Conservation (phyloP, 1,139 yeast genomes). For the Sugiyamaella neomexicana region DNA sequence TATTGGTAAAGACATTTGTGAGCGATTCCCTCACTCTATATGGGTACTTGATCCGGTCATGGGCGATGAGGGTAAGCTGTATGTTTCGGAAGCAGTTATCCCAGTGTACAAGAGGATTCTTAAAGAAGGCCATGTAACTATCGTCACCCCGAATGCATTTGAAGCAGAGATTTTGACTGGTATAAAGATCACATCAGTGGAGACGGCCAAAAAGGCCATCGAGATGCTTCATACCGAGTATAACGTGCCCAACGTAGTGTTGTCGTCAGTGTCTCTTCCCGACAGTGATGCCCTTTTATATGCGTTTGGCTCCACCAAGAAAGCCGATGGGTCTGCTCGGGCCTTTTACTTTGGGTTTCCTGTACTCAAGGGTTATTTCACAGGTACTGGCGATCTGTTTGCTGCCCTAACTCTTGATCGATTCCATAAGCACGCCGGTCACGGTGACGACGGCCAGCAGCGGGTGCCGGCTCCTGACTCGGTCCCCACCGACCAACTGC, state of each 20-base stretch:
- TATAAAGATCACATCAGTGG: constrained; percentile 46
- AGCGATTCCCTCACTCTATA: constrained; percentile 33
- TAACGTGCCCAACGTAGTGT: constrained; percentile 61
- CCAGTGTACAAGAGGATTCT: constrained; percentile 63
- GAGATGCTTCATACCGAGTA: constrained; percentile 50
- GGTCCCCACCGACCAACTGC: constrained; percentile 10
- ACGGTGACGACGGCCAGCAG: constrained; percentile 6
- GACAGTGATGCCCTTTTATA: constrained; percentile 37
- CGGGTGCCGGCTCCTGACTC: constrained; percentile 9
- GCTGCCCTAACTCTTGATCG: constrained; percentile 74
- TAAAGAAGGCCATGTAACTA: constrained; percentile 52
- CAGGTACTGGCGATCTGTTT: constrained; percentile 93
- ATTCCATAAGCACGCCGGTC: constrained; percentile 41
- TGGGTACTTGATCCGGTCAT: constrained; percentile 90
- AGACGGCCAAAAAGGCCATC: constrained; percentile 50
- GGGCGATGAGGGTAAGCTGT: constrained; percentile 86
- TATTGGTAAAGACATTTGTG: constrained; percentile 41
- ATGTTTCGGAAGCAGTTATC: constrained; percentile 71
- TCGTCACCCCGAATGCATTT: constrained; percentile 89
- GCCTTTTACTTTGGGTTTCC: constrained; percentile 51
- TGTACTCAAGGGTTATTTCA: constrained; percentile 68
- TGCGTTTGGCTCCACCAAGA: constrained; percentile 53
- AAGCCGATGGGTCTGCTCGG: constrained; percentile 21
- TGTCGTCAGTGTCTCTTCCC: constrained; percentile 56
- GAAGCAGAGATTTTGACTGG: constrained; percentile 77